Percentiles rank a stretch among this genome's conserved stretches.
These are phyloP conservation scores for Fagopyrum tataricum DNA, from an alignment of 148 eudicot genomes.

Conservation along the genomic window DNA sequence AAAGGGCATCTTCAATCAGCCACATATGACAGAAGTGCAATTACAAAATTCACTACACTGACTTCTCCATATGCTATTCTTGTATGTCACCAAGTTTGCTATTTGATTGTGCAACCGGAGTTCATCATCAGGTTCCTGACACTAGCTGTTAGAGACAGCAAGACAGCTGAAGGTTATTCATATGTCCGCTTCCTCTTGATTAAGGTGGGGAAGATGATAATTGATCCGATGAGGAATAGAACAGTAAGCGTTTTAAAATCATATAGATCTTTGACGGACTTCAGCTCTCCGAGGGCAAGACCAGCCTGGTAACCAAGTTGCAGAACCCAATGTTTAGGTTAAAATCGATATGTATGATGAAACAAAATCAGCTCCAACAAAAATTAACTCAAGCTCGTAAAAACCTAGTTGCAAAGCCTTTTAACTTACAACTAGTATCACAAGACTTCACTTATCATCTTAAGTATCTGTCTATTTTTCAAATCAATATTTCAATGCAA, in stretches of 20 bases:
- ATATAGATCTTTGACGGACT: constrained; percentile 93
- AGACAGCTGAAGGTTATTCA: constrained; percentile 29
- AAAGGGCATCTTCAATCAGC: background rate
- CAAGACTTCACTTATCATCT: background rate
- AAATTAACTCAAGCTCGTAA: background rate
- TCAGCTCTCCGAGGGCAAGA: constrained; percentile 96
- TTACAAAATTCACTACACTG: background rate
- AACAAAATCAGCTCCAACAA: background rate
- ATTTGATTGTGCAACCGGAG: background rate
- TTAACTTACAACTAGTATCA: background rate
- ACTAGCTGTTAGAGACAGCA: background rate
- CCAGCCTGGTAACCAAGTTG: constrained; percentile 59
- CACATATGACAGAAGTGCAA: background rate
- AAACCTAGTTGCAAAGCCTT: background rate
- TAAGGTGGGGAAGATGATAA: constrained; percentile 64
- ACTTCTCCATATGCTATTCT: background rate
- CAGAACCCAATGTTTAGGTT: constrained; percentile 1
- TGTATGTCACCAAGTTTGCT: background rate
- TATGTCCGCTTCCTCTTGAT: constrained; percentile 89
- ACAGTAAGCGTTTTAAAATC: constrained; percentile 83
- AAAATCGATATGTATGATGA: background rate
- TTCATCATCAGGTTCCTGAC: background rate
- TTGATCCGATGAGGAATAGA: constrained; percentile 80
- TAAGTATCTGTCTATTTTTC: background rate
- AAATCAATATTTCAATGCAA: background rate